phyloP scores from a whole-genome alignment of 2,329 filamentous ascomycete genomes.

The Madurella fahalii region DNA sequence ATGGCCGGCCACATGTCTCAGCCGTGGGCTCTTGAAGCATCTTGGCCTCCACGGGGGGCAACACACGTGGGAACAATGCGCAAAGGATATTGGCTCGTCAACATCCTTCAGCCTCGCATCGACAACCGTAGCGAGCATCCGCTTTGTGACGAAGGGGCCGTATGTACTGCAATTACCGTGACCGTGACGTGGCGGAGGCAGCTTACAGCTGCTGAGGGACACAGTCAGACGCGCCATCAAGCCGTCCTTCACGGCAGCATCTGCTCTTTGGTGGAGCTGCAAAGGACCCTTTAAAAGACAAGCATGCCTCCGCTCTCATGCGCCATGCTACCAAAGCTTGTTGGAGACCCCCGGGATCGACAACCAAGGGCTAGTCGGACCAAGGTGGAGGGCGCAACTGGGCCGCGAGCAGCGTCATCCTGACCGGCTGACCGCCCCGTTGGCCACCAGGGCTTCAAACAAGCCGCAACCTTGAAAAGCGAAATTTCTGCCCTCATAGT shows the following conservation, averaged over 20 bases:
- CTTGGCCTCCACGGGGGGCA: slow-evolving; percentile 1
- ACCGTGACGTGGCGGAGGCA: background rate
- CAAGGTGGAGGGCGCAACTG: background rate
- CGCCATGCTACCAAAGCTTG: background rate
- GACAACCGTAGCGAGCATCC: background rate
- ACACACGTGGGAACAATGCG: slow-evolving; percentile 26
- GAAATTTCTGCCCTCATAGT: background rate
- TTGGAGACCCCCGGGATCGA: slow-evolving; percentile 1
- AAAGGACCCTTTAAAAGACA: background rate
- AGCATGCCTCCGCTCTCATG: background rate
- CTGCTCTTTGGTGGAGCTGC: background rate
- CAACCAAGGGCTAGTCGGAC: background rate
- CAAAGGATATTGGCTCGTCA: slow-evolving; percentile 22
- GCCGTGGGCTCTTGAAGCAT: background rate
- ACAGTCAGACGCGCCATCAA: background rate
- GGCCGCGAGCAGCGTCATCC: slow-evolving; percentile 12
- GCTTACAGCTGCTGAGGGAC: background rate
- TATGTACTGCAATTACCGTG: background rate
- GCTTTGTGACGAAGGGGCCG: background rate
- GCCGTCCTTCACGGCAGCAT: too few relatives aligned
- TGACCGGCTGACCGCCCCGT: slow-evolving; percentile 7
- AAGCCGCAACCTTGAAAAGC: background rate
- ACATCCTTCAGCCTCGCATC: slow-evolving; percentile 6
- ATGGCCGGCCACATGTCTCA: slow-evolving; percentile 16
- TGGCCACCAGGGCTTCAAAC: slow-evolving; percentile 11